phyloP scores from a whole-genome alignment of 495 filamentous ascomycete genomes.

The Aspergillus coremiiformis region DNA sequence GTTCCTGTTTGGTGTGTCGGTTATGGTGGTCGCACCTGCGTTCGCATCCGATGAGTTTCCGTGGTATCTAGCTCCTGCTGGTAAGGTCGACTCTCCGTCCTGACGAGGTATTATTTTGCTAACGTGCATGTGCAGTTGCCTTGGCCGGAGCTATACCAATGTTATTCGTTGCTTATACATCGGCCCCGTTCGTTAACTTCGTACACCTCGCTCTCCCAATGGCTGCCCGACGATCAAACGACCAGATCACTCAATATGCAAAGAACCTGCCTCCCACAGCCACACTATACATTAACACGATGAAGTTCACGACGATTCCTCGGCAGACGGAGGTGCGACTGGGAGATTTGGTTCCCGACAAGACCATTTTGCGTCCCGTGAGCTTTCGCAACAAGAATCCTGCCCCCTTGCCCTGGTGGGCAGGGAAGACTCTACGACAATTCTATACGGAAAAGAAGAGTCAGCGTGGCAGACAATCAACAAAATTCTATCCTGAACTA shows the following conservation, averaged over 20 bases:
- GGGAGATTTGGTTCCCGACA: constrained; percentile 30
- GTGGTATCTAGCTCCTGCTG: constrained; percentile 35
- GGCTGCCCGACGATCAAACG: constrained; percentile 61
- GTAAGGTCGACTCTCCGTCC: constrained; percentile 26
- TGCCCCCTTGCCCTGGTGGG: constrained; percentile 27
- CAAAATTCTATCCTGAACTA: constrained; percentile 36
- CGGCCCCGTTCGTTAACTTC: constrained; percentile 63
- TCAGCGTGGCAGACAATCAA: constrained; percentile 26
- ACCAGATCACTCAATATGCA: constrained; percentile 57
- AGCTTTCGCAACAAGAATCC: constrained; percentile 33
- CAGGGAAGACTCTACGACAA: constrained; percentile 21
- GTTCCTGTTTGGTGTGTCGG: constrained; percentile 58
- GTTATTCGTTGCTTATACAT: constrained; percentile 56
- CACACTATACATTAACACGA: constrained; percentile 60
- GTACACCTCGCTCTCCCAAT: constrained; percentile 62
- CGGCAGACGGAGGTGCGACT: constrained; percentile 33
- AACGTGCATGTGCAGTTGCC: constrained; percentile 36
- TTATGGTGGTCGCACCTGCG: constrained; percentile 51
- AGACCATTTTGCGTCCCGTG: constrained; percentile 30
- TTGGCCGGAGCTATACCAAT: constrained; percentile 57
- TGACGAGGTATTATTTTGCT: neutral
- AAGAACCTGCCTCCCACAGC: constrained; percentile 55
- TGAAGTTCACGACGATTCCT: constrained; percentile 49
- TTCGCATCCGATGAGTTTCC: constrained; percentile 46
- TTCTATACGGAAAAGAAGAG: constrained; percentile 32